Percentiles rank a stretch among this genome's conserved stretches.
phyloP scores from a whole-genome alignment of 2,329 filamentous ascomycete genomes.

The Diaporthe destruens region DNA sequence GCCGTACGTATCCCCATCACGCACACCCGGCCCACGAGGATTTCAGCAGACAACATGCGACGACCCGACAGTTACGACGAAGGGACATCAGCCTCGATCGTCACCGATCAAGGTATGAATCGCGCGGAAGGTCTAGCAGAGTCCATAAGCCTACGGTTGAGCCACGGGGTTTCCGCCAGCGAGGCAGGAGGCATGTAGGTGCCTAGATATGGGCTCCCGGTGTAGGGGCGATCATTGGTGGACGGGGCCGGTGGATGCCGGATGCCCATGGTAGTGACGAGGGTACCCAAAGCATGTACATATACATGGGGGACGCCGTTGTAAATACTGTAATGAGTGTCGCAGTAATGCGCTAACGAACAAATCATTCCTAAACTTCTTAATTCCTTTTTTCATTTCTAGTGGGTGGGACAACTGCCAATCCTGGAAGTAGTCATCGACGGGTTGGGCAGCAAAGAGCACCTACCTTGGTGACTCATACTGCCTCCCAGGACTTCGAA shows the following conservation, averaged over 20 bases:
- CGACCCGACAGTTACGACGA: constrained; percentile 34
- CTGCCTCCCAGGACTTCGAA: not conserved
- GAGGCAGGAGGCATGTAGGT: constrained; percentile 28
- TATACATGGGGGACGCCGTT: constrained; percentile 5
- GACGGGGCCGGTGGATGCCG: not conserved
- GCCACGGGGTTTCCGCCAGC: constrained; percentile 13
- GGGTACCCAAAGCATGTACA: constrained; percentile 10
- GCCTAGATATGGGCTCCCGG: not conserved
- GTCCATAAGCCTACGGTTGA: constrained; percentile 28
- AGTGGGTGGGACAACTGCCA: not conserved
- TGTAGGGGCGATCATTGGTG: not conserved
- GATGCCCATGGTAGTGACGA: not conserved
- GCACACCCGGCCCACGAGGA: constrained; percentile 34
- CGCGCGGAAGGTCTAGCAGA: constrained; percentile 11
- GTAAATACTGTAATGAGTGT: constrained; percentile 27
- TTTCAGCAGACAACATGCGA: constrained; percentile 30
- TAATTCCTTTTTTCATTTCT: not conserved
- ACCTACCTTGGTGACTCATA: not conserved
- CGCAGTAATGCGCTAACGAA: constrained; percentile 26
- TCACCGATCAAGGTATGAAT: constrained; percentile 18
- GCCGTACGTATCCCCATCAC: constrained; percentile 39
- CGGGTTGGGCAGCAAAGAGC: not conserved
- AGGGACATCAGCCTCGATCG: constrained; percentile 27
- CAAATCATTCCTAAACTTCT: constrained; percentile 5
- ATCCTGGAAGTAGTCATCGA: not conserved